Conservation (phyloP, 192 early-diverging fungal species). For the Coemansia sp. region DNA sequence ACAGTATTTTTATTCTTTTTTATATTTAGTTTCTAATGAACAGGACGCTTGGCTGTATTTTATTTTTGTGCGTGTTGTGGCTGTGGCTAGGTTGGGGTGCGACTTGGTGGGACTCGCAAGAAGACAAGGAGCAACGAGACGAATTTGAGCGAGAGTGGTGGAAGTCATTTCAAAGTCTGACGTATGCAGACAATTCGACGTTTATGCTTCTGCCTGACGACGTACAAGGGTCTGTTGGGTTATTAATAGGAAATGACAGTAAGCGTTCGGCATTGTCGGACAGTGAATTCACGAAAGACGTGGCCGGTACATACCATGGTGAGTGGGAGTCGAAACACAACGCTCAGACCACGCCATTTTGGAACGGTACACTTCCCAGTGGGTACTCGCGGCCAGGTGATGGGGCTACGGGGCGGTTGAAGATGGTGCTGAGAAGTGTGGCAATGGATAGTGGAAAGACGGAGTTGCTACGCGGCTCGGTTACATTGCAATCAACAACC, state of each 20-base stretch:
- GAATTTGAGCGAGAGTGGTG: conserved; percentile 38
- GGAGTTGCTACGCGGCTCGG: conserved; percentile 20
- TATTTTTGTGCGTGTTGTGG: conserved; percentile 5
- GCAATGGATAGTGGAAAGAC: neutral
- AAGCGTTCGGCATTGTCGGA: neutral
- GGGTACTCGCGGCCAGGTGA: conserved; percentile 21
- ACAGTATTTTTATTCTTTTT: neutral
- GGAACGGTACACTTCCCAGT: conserved; percentile 11
- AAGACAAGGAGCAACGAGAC: conserved; percentile 13
- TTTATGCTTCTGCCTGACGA: conserved; percentile 19
- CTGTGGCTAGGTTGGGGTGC: conserved; percentile 18
- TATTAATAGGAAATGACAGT: conserved; percentile 2
- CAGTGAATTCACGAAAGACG: neutral
- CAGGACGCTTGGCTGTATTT: neutral
- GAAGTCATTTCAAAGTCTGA: conserved; percentile 21
- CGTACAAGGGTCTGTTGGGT: conserved; percentile 11
- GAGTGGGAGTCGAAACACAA: conserved; percentile 18
- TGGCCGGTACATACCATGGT: conserved; percentile 23
- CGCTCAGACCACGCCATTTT: neutral
- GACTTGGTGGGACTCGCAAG: neutral
- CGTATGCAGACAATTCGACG: conserved; percentile 30
- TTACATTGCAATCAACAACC: conserved; percentile 2
- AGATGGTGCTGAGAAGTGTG: conserved; percentile 17
- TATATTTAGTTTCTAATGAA: conserved; percentile 1
- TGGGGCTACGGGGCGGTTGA: conserved; percentile 8